Evolutionary conservation across 2,329 filamentous ascomycete species (phyloP).

Genomic region (Cladobotryum protrusum): DNA sequence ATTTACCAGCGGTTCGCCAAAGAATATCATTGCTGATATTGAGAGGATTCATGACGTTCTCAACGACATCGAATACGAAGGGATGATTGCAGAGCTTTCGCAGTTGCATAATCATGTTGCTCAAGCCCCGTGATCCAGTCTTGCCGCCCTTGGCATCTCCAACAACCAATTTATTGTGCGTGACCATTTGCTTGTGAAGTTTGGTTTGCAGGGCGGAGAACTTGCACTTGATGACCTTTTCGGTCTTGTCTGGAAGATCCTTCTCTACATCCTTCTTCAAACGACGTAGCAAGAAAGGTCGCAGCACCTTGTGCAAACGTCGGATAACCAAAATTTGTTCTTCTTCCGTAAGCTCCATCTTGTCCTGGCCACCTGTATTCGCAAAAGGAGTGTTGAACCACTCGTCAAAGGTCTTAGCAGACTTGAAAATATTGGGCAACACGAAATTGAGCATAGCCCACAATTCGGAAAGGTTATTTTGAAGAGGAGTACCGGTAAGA

Average conservation of each 20-base stretch:
- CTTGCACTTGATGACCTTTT: slow-evolving; percentile 98
- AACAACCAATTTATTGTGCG: slow-evolving; percentile 88
- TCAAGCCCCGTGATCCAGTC: slow-evolving; percentile 86
- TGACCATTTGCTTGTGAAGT: slow-evolving; percentile 95
- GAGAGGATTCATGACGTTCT: slow-evolving; percentile 93
- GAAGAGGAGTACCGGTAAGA: slow-evolving; percentile 90
- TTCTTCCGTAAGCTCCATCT: slow-evolving; percentile 99
- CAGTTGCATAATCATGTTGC: slow-evolving; percentile 99
- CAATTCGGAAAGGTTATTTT: slow-evolving; percentile 93
- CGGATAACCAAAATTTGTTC: slow-evolving; percentile 97
- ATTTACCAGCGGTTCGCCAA: slow-evolving; percentile 95
- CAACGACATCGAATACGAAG: slow-evolving; percentile 96
- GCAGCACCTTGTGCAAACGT: slow-evolving; percentile 93
- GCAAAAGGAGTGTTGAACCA: slow-evolving; percentile 99
- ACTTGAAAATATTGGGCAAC: slow-evolving; percentile 97
- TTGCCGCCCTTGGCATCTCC: slow-evolving; percentile 94
- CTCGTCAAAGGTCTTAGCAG: slow-evolving; percentile 96
- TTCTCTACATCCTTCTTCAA: slow-evolving; percentile 99
- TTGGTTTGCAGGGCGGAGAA: slow-evolving; percentile 92
- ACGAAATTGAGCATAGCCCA: slow-evolving; percentile 99
- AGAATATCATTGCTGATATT: slow-evolving; percentile 85
- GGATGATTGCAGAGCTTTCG: slow-evolving; percentile 98
- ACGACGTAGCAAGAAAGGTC: slow-evolving; percentile 94
- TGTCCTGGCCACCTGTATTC: slow-evolving; percentile 95
- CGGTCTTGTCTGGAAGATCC: slow-evolving; percentile 96